These are phyloP conservation scores for Mortierella antarctica DNA, from an alignment of 192 early-diverging fungal species.

Conservation along the genomic window DNA sequence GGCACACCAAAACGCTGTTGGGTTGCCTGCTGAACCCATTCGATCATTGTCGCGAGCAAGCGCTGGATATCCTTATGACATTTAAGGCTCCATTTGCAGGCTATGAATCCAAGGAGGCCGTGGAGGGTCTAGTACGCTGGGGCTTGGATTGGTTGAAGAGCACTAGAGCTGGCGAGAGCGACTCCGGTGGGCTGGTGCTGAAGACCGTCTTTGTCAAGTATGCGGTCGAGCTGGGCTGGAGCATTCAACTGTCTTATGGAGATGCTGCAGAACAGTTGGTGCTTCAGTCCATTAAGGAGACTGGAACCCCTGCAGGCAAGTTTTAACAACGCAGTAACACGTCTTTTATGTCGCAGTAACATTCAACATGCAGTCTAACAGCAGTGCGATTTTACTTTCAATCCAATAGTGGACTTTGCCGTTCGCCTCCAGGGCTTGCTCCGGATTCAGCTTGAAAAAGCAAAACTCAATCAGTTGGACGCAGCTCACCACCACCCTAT, in stretches of 20 bases:
- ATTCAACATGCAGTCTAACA: not conserved
- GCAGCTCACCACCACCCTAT: constrained; percentile 66
- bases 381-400: not conserved
- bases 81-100: constrained; percentile 77
- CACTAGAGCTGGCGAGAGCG: constrained; percentile 82
- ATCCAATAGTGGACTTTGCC: constrained; percentile 59
- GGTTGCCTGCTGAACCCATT: constrained; percentile 74
- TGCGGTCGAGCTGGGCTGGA: constrained; percentile 63
- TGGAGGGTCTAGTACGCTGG: constrained; percentile 67
- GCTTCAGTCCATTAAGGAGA: constrained; percentile 16
- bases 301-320: constrained; percentile 36
- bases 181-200: constrained; percentile 84
- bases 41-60: constrained; percentile 78
- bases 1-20: constrained; percentile 66
- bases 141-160: constrained; percentile 72
- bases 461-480: constrained; percentile 58
- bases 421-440: constrained; percentile 62
- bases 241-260: constrained; percentile 41
- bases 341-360: not conserved
- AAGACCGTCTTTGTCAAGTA: constrained; percentile 84
- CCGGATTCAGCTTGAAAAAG: constrained; percentile 58
- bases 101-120: constrained; percentile 55
- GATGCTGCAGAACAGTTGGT: constrained; percentile 13
- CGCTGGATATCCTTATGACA: constrained; percentile 74
- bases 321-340: not conserved